Percentiles rank a stretch among this genome's conserved stretches.
Evolutionary conservation across 805 yeast species (phyloP).

Genomic region (Vanderwaltozyma tropicalis): DNA sequence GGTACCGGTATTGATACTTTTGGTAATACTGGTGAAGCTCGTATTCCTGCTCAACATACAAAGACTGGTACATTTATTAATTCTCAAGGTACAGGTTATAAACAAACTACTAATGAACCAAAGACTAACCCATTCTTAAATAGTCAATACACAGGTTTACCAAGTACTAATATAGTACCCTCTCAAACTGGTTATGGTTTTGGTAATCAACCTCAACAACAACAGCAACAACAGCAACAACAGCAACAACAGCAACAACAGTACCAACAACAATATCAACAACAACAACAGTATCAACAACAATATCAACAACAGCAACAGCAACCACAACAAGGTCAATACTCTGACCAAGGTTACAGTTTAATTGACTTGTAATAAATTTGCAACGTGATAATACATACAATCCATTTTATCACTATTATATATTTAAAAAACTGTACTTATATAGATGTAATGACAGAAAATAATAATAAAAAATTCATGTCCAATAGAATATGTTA

Average conservation of each 20-base stretch:
- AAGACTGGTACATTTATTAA: slow-evolving; percentile 70
- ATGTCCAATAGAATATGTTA: too few relatives aligned
- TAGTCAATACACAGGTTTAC: slow-evolving; percentile 65
- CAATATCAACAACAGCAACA: slow-evolving; percentile 6
- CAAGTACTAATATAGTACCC: slow-evolving; percentile 57
- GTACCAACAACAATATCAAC: slow-evolving; percentile 29
- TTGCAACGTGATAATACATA: not conserved
- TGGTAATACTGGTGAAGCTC: slow-evolving; percentile 33
- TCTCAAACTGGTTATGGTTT: slow-evolving; percentile 91
- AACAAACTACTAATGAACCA: slow-evolving; percentile 34
- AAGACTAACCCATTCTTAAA: slow-evolving; percentile 37
- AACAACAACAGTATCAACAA: slow-evolving; percentile 9
- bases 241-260: slow-evolving; percentile 4
- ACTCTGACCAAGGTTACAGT: slow-evolving; percentile 3
- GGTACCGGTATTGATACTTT: slow-evolving; percentile 93
- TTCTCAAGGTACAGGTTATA: slow-evolving; percentile 79
- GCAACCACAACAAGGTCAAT: slow-evolving; percentile 1
- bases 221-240: slow-evolving; percentile 7
- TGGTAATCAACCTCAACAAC: slow-evolving; percentile 52
- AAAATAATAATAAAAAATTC: too few relatives aligned
- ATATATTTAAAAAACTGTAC: too few relatives aligned
- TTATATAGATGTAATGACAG: not conserved
- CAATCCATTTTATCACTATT: too few relatives aligned
- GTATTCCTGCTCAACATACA: slow-evolving; percentile 91
- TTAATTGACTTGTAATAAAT: slow-evolving; percentile 2